Evolutionary conservation across 192 early-diverging fungal species (phyloP), one percentile per base, ranked within the genome.

Genomic region (Tieghemiomyces parasiticus): DNA sequence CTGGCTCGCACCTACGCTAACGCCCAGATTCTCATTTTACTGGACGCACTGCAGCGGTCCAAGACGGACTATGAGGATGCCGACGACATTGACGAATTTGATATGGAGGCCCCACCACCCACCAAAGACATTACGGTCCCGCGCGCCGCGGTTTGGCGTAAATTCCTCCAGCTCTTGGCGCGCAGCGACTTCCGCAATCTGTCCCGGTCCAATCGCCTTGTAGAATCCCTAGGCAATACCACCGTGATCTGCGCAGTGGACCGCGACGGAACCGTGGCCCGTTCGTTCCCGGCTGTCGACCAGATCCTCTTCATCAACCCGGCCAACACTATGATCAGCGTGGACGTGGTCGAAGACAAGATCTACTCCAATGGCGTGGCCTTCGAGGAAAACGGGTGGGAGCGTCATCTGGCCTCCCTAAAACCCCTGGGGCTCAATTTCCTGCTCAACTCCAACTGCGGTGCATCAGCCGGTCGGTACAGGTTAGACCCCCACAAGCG

Each of bases 51-150:
- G 29, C 91, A 95, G 65, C 85, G 77, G 28, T 91, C 90, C 58
- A 95, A 88, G 55, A 89, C 88, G 2, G 91, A 95, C 53, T 99
- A 93, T 63, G 91, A 93, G 60, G 95, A 99, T 66, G 83, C 83
- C 64, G 91, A 90, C 26, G 88, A 93, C 63, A 88, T 99, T 33
- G 95, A 99, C 68, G 93, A 97, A 62, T 99, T 99, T 75, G 95
- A 99, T 74, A 80, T 90, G n/a, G 87, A 87, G 29, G 96, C 96
- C 0, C 89, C 93, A 33, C 89, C 96, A 38, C 96, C 96, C 13
- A 97, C 90, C 13, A 97, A 95, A 69, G 88, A 93, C 61, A 74
- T 99, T 16, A 74, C 75, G 12, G 65, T 71, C 2, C 66, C 65
- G 4, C 26, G 71, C 71, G 74, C 68, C 33, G 73, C 76, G 1